Conservation (phyloP, 208 protist genomes). For the Leishmania mexicana region DNA sequence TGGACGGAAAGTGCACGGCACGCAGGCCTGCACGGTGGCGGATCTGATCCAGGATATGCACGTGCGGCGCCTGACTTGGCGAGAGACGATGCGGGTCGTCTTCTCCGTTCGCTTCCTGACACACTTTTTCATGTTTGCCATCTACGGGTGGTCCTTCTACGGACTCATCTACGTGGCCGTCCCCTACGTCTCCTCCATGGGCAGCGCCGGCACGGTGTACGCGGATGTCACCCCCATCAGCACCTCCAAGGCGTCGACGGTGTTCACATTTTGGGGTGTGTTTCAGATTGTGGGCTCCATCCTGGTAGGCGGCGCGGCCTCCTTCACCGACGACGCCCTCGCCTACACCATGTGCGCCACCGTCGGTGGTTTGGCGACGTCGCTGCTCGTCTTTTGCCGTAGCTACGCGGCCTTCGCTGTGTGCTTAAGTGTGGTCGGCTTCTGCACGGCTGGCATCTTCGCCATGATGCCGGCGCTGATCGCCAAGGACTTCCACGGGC, state of each 20-base stretch:
- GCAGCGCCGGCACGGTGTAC: constrained; percentile 67
- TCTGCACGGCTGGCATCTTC: constrained; percentile 86
- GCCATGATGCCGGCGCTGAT: constrained; percentile 83
- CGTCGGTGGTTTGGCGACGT: constrained; percentile 46
- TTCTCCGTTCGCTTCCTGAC: constrained; percentile 58
- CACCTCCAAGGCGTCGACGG: constrained; percentile 60
- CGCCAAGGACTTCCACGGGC: constrained; percentile 65
- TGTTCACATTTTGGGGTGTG: constrained; percentile 80
- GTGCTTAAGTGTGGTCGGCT: constrained; percentile 62
- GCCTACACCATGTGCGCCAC: constrained; percentile 58
- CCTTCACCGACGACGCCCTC: constrained; percentile 58
- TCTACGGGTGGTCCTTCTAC: constrained; percentile 84
- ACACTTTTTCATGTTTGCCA: constrained; percentile 81
- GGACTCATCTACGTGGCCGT: constrained; percentile 76
- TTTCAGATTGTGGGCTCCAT: constrained; percentile 80
- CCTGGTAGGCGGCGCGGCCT: constrained; percentile 57
- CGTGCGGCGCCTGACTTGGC: constrained; percentile 42
- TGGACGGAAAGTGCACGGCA: background rate
- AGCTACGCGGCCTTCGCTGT: constrained; percentile 69
- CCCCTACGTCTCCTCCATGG: constrained; percentile 84
- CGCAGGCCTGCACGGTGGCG: background rate
- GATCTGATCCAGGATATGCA: constrained; percentile 54
- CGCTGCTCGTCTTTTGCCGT: constrained; percentile 64
- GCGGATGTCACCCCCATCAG: constrained; percentile 44
- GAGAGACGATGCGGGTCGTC: constrained; percentile 54